These are phyloP conservation scores for Fusarium camptoceras DNA, from an alignment of 2,329 filamentous ascomycete species.

Conservation along the genomic window DNA sequence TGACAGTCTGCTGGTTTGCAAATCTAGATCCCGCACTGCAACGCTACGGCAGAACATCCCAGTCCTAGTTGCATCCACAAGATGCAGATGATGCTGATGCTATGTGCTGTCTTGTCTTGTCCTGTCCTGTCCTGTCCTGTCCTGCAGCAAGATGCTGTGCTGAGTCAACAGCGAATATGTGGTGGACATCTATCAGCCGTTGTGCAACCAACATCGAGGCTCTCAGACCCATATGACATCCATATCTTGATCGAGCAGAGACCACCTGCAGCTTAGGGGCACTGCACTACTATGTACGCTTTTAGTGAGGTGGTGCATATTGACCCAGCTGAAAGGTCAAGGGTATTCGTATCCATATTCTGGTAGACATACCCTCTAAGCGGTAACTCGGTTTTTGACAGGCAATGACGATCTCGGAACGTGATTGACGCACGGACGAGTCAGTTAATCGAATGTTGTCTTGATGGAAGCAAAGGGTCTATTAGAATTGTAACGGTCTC, in stretches of 20 bases:
- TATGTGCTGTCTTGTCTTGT: background rate
- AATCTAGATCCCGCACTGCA: slow-evolving; percentile 32
- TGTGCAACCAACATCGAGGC: slow-evolving; percentile 33
- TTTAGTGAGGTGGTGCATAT: slow-evolving; percentile 30
- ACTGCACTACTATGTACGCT: background rate
- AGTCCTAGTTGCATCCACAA: slow-evolving; percentile 12
- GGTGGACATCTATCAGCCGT: slow-evolving; percentile 25
- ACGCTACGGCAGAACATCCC: slow-evolving; percentile 22
- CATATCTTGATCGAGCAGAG: slow-evolving; percentile 29
- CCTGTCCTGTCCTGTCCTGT: background rate
- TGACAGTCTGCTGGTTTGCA: background rate
- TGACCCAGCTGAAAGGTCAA: slow-evolving; percentile 40
- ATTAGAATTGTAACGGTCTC: slow-evolving; percentile 23
- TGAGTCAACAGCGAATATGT: slow-evolving; percentile 23
- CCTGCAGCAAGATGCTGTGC: slow-evolving; percentile 2
- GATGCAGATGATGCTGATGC: slow-evolving; percentile 16
- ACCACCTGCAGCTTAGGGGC: slow-evolving; percentile 38
- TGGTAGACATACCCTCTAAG: slow-evolving; percentile 20
- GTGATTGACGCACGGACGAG: slow-evolving; percentile 17
- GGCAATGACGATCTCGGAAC: background rate
- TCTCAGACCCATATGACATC: slow-evolving; percentile 34
- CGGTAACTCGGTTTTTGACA: background rate
- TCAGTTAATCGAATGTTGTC: slow-evolving; percentile 15
- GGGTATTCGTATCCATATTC: slow-evolving; percentile 24
- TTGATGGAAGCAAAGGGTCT: background rate